phyloP scores from a whole-genome alignment of 768 basidiomycete genomes.

The Crassisporium funariophilum region DNA sequence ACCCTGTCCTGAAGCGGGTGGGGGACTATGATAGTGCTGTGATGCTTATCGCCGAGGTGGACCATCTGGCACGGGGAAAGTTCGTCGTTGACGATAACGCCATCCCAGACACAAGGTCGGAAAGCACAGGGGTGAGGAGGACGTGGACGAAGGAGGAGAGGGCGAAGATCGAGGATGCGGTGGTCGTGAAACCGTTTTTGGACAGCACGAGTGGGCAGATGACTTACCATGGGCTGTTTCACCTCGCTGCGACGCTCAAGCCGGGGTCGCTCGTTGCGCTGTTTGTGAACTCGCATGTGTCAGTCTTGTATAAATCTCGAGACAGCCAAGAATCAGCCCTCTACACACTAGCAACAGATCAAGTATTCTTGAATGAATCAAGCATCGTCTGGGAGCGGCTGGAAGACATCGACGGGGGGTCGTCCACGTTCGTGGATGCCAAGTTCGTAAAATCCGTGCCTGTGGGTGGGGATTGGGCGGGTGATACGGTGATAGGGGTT shows the following conservation, averaged over 20 bases:
- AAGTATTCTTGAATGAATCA: constrained; percentile 74
- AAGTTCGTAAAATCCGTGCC: constrained; percentile 65
- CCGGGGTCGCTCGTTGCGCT: constrained; percentile 65
- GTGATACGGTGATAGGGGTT: constrained; percentile 65
- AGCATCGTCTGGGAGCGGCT: constrained; percentile 90
- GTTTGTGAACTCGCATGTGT: too few species aligned
- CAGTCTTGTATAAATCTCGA: too few species aligned
- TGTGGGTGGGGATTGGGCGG: constrained; percentile 80
- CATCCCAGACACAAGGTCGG: too few species aligned
- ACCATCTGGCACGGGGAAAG: constrained; percentile 66
- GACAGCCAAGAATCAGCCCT: constrained; percentile 49
- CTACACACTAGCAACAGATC: constrained; percentile 85
- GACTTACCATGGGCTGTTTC: constrained; percentile 86
- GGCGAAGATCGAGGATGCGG: constrained; percentile 68
- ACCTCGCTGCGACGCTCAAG: constrained; percentile 65
- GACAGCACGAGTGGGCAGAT: constrained; percentile 76
- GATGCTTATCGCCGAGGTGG: constrained; percentile 76
- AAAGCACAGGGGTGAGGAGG: too few species aligned
- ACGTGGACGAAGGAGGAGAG: constrained; percentile 56
- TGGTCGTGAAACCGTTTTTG: constrained; percentile 69
- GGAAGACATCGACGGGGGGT: constrained; percentile 83
- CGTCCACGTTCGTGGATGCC: constrained; percentile 77
- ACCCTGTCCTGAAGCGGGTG: constrained; percentile 48
- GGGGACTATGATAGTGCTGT: constrained; percentile 78
- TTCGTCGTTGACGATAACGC: constrained; percentile 49